Base-by-base conservation (phyloP, 305 asterid species). In the Solanum hybrid region DNA sequence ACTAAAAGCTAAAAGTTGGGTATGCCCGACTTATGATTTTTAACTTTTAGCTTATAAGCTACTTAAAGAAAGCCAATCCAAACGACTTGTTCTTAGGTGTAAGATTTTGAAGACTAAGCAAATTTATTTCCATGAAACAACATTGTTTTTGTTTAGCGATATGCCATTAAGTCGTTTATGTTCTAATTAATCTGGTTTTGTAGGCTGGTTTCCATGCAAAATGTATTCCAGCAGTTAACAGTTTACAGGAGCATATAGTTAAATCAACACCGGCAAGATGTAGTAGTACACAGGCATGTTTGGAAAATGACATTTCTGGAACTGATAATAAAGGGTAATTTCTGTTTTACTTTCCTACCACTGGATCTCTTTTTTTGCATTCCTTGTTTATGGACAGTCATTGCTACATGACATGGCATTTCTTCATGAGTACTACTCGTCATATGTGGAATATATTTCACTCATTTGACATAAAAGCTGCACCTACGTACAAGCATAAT, bases 201-300 rank as follows among this genome's bases (percentile, higher is more conserved):
- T 93, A 94, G 95, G 94, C 89, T 90, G 90, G 93, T 87, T 88
- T 88, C 91, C 72, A 84, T 64, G 89, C 79, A 60, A 91, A 91
- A 89, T 88, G 82, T 89, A 10, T 77, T 84, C 89, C 93, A 88
- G 88, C 91, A 13, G 64, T 90, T 42, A 90, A 87, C 86, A 87
- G 86, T 88, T 88, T 92, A 90, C 92, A 86, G 89, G 93, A 90
- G 66, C 88, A 90, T 86, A 64, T 87, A 64, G 64, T 88, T 89
- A 89, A 91, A 82, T 87, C 91, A 75, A 17, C 89, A 38, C 90
- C 37, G 34, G 90, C 91, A 35, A 96, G 91, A 94, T 88, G 90
- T 56, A 91, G 90, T 87, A 90, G 95, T 85, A 91, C 96, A 3
- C 92, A 93, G 80, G 94, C 96, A 72, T 89, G 96, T 88, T 86